Evolutionary conservation across 345 rosid species (phyloP).

Genomic region (Aurinia saxatilis): DNA sequence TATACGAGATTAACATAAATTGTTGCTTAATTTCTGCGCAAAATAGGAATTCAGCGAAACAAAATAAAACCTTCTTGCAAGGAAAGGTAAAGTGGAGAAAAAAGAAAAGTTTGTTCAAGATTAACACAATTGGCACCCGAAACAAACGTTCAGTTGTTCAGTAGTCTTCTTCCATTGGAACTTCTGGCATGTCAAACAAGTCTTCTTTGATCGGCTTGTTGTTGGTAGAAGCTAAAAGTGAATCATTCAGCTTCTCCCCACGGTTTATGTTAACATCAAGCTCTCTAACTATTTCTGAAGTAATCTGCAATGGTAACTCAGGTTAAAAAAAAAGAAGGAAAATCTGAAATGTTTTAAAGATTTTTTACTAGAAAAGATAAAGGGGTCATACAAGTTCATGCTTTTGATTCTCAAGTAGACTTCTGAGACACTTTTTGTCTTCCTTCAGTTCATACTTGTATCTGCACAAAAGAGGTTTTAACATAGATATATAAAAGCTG

Average conservation of each 20-base stretch:
- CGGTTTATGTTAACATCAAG: not conserved
- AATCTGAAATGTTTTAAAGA: not conserved
- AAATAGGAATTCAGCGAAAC: too few relatives aligned
- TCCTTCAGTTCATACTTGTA: too few relatives aligned
- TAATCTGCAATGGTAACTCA: not conserved
- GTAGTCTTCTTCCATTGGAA: not conserved
- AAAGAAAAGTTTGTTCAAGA: too few relatives aligned
- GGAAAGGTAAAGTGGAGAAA: too few relatives aligned
- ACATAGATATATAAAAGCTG: too few relatives aligned
- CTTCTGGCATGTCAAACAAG: not conserved
- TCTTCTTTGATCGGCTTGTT: not conserved
- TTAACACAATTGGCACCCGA: too few relatives aligned
- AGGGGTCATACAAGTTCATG: not conserved
- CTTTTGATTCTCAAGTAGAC: conserved; percentile 14
- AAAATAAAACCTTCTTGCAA: too few relatives aligned
- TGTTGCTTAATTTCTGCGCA: too few relatives aligned
- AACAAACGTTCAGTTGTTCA: too few relatives aligned
- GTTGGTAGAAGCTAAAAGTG: not conserved
- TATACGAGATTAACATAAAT: too few relatives aligned
- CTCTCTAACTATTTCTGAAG: not conserved
- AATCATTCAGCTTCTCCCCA: not conserved
- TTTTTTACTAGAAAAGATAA: not conserved
- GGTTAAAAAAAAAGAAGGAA: too few relatives aligned
- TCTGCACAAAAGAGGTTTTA: too few relatives aligned
- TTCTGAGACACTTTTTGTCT: not conserved